Evolutionary conservation across 2,329 filamentous ascomycete species (phyloP), one percentile per base, ranked within the genome.

Genomic region (Elsinoe necatrix): DNA sequence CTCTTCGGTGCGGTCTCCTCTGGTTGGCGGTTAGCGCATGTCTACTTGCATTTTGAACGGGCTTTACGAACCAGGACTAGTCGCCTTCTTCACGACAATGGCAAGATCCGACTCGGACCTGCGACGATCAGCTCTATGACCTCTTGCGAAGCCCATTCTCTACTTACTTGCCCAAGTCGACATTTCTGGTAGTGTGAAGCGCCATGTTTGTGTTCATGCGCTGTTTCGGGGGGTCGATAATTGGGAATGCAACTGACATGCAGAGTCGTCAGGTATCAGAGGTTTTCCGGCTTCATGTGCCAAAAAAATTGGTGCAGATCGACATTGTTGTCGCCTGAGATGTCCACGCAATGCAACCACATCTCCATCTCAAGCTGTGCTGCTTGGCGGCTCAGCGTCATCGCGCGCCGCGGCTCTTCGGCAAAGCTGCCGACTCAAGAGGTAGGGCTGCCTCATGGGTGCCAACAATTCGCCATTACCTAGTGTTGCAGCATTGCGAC

Each of bases 1-100:
- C 83, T 79, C 75, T 86, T 86, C 23, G 83, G 83, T 16, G 83
- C 83, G 43, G 81, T 82, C 71, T 84, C 81, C 66, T 84, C 81
- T 80, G 60, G 56, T 3, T 6, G 50, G 60, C 54, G 35, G 57
- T 64, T 61, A 68, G 63, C 56, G 57, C 45, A 50, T 42, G 39
- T 54, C 52, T 48, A 57, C 51, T 25, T 45, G 21, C 31, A n/a
- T 57, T 63, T 61, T 29, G 62, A 65, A 54, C 14, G 4, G 5
- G 14, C 3, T 12, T 6, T 4, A 63, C 73, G 63, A 69, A 79
- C 77, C 78, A 63, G 82, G 81, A 67, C 78, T 83, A 14, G 82
- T 85, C 34, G 82, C 82, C 72, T 85, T 85, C 66, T 80, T 80
- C 68, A 85, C 84, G 70, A 84, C 82, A 67, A 82, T 80, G 66